Base-by-base conservation (phyloP, 2,329 filamentous ascomycete genomes). In the Phyllosticta citrichinensis region DNA sequence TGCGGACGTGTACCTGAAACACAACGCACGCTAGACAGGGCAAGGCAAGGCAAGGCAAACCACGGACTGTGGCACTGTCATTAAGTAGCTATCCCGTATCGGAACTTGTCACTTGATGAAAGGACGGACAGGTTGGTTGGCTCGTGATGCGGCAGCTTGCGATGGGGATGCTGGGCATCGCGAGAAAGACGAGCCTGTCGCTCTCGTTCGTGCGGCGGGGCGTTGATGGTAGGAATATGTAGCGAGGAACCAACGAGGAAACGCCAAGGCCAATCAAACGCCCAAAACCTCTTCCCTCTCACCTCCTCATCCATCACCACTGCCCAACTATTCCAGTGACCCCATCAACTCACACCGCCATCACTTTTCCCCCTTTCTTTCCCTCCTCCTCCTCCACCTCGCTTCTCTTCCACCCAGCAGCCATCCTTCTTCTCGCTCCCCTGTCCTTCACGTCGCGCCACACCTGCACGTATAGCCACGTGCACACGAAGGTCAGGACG, bases 391-490 rank as follows among this genome's bases (percentile, higher is more conserved):
- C 63, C 68, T 66, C 61, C 71, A 35, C 4, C 1, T 9, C 33
- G 66, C 14, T 65, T 71, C 9, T 57, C 71, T 76, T 65, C 71
- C 12, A 57, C 70, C 75, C 58, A 75, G 69, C 2, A 67, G 33
- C 5, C 10, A 33, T 12, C 30, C 30, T 50, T 0, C 63, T 60
- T 22, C 22, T 22, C 22, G 22, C 22, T 22, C 22, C 22, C 22
- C 22, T 22, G 22, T 22, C 22, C 61, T 73, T 74, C 57, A 75
- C 70, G 65, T 73, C 72, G 52, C 68, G 68, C 8, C 68, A 64
- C 10, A 75, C 75, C n/a, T 70, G 69, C 19, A 85, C 71, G 68
- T 82, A 83, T 1, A 83, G 63, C 80, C 80, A 84, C 0, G 79
- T 81, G 64, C 79, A 77, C 10, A 75, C 40, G 62, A 81, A 83